phyloP scores from a whole-genome alignment of 345 rosid species.

The Streptanthus diversifolius region DNA sequence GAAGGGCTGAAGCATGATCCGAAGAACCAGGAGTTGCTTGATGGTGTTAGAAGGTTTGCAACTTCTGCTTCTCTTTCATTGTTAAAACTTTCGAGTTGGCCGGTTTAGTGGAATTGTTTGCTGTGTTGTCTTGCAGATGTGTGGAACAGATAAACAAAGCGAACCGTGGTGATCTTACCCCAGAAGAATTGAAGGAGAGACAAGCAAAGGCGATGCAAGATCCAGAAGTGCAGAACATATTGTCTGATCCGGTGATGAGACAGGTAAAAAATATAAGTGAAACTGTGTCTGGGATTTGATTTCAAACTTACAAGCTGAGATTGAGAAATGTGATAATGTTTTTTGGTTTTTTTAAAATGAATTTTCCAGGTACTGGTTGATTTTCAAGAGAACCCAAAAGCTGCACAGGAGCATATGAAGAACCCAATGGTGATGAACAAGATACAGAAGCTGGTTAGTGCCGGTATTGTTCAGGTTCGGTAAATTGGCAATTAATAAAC shows the following conservation, averaged over 20 bases:
- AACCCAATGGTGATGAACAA: slow-evolving; percentile 92
- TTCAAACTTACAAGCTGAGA: background rate
- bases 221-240: slow-evolving; percentile 91
- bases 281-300: background rate
- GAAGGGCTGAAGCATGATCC: slow-evolving; percentile 84
- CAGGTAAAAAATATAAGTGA: slow-evolving; percentile 61
- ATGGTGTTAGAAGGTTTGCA: slow-evolving; percentile 72
- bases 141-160: slow-evolving; percentile 86
- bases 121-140: slow-evolving; percentile 46
- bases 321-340: background rate
- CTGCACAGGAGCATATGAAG: slow-evolving; percentile 90
- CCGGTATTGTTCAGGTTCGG: slow-evolving; percentile 87
- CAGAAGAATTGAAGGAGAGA: slow-evolving; percentile 95
- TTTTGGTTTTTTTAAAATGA: background rate
- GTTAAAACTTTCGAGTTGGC: no score
- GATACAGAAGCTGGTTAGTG: slow-evolving; percentile 83
- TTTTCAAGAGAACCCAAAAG: slow-evolving; percentile 90
- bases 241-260: slow-evolving; percentile 97
- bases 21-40: slow-evolving; percentile 83
- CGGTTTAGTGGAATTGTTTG: background rate
- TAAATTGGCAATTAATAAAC: slow-evolving; percentile 15
- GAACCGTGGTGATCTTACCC: slow-evolving; percentile 82
- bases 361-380: slow-evolving; percentile 66
- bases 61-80: background rate
- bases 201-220: slow-evolving; percentile 98